These are phyloP conservation scores for Suhomyces pyralidae DNA, from an alignment of 805 yeast genomes.

Conservation along the genomic window DNA sequence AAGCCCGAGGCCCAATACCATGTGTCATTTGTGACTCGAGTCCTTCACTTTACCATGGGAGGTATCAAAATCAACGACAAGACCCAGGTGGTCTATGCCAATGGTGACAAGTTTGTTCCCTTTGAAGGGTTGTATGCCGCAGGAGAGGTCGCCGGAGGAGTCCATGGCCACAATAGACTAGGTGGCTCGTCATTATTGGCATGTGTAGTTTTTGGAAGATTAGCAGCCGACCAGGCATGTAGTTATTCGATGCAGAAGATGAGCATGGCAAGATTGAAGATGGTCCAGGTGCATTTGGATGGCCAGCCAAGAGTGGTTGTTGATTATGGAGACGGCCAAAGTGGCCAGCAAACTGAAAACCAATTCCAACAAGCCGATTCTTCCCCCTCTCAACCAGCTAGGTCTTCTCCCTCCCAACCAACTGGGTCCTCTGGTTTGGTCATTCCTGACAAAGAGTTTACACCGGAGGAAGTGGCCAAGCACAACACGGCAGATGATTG, in stretches of 20 bases:
- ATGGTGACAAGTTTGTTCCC: constrained; percentile 17
- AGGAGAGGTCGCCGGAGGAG: constrained; percentile 47
- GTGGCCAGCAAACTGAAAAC: not conserved
- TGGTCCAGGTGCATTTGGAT: constrained; percentile 43
- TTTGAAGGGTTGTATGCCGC: constrained; percentile 41
- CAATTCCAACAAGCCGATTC: not conserved
- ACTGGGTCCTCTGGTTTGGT: constrained; percentile 1
- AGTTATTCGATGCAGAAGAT: constrained; percentile 30
- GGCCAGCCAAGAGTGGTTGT: constrained; percentile 31
- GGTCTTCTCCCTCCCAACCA: not conserved
- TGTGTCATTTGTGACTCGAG: constrained; percentile 54
- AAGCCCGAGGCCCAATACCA: constrained; percentile 37
- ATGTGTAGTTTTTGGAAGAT: constrained; percentile 44
- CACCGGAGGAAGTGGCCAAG: constrained; percentile 44
- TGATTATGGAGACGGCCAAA: constrained; percentile 23
- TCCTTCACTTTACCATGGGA: constrained; percentile 69
- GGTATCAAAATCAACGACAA: constrained; percentile 56
- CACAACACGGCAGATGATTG: constrained; percentile 48
- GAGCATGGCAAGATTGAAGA: constrained; percentile 34
- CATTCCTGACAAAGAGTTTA: constrained; percentile 49
- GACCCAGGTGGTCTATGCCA: constrained; percentile 36
- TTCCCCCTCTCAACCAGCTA: not conserved
- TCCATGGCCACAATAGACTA: constrained; percentile 44
- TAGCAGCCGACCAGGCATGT: constrained; percentile 42
- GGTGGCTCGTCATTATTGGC: constrained; percentile 45